Evolutionary conservation across 1,139 yeast species (phyloP).

Genomic region (Debaryomycetaceae sp.): DNA sequence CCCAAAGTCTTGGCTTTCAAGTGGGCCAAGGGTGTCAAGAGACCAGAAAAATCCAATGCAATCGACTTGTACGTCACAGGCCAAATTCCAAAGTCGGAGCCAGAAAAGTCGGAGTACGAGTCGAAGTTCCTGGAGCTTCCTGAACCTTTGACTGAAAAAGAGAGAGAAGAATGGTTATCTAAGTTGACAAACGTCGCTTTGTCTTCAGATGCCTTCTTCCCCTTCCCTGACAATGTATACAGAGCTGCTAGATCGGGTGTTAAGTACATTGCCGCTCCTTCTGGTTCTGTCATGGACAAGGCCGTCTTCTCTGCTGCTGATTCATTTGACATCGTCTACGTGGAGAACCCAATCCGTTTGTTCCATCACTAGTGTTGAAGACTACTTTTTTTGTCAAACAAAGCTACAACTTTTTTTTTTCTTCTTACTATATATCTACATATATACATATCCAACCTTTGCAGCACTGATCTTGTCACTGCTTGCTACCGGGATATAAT

Average conservation of each 20-base stretch:
- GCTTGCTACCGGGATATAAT: neutral
- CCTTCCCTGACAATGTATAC: conserved; percentile 98
- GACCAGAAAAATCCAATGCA: conserved; percentile 98
- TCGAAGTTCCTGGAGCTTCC: conserved; percentile 84
- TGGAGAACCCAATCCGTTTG: conserved; percentile 93
- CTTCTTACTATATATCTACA: neutral
- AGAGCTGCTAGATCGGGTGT: conserved; percentile 97
- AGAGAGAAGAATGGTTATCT: conserved; percentile 82
- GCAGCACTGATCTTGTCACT: neutral
- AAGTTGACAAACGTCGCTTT: conserved; percentile 83
- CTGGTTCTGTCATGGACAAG: conserved; percentile 97
- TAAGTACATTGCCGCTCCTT: conserved; percentile 91
- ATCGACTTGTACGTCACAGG: conserved; percentile 89
- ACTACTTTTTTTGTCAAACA: neutral
- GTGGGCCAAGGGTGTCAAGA: conserved; percentile 98
- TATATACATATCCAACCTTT: neutral
- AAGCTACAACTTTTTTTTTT: neutral
- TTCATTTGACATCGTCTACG: conserved; percentile 79
- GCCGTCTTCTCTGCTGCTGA: conserved; percentile 96
- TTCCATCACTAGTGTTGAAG: conserved; percentile 76
- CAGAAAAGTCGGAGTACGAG: conserved; percentile 90
- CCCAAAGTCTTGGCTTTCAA: conserved; percentile 88
- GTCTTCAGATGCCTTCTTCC: conserved; percentile 98
- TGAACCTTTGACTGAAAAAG: conserved; percentile 73
- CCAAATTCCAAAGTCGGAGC: conserved; percentile 88